Base-by-base conservation (phyloP, 371 early-diverging fungal genomes). In the Dinochytrium kinnereticum region DNA sequence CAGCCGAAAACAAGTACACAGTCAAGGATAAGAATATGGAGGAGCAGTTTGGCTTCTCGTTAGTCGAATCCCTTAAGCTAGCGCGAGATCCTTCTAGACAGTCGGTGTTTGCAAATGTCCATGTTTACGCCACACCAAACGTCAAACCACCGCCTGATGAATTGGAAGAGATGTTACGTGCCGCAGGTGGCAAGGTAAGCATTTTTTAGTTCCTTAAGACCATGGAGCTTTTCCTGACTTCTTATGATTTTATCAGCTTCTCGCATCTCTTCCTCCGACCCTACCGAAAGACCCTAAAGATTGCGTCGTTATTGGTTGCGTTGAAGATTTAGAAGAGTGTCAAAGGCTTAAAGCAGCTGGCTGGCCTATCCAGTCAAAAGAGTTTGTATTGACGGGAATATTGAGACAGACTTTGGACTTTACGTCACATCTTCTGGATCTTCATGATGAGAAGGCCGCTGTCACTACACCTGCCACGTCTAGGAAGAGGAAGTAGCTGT, bases 371-470 rank as follows among this genome's bases (percentile, higher is more conserved):
- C 73, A 74, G 38, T 61, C 39, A n/a, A 71, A 40, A 13, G 85
- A 84, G 65, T 66, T 84, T 64, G 66, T 84, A 15, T 40, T 84
- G 51, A 81, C 81, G 13, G 82, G 85, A 10, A 70, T 80, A 10
- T 70, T 82, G 74, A 51, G 76, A 66, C 81, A 81, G 70, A 37
- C 61, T 24, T n/a, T 82, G 0, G 80, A 82, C 38, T 66, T 39
- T 17, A 39, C 44, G 10, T 19, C 49, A 15, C 75, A 74, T 70
- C 15, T 17, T 10, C 64, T 71, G 44, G n/a, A n/a, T n/a, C n/a
- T n/a, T n/a, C n/a, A n/a, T n/a, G n/a, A n/a, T n/a, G n/a, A n/a
- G n/a, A n/a, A n/a, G n/a, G n/a, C n/a, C n/a, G n/a, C n/a, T n/a
- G n/a, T n/a, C n/a, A n/a, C n/a, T n/a, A n/a, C n/a, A n/a, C n/a